Conservation (phyloP, 352 stramenopile species). For the Phytophthora cajani region DNA sequence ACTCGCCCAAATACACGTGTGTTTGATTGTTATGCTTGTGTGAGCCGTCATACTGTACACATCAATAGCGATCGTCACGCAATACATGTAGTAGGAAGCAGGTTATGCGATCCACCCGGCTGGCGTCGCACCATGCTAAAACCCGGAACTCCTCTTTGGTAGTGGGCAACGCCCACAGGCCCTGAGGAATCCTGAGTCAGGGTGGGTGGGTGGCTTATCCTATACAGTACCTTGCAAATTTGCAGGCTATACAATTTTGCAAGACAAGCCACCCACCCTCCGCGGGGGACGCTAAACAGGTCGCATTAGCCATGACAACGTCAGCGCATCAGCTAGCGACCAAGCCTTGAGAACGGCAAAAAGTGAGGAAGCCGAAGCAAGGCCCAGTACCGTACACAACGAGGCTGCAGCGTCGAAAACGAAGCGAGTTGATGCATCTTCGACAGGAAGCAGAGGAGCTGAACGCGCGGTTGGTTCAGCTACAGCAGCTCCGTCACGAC, state of each 20-base stretch:
- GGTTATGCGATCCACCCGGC: background rate
- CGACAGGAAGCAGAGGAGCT: constrained; percentile 11
- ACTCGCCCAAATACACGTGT: background rate
- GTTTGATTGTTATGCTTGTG: background rate
- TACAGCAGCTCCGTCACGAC: constrained; percentile 11
- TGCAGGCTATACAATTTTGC: no score
- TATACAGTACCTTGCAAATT: no score
- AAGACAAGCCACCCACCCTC: no score
- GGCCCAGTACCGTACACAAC: constrained; percentile 17
- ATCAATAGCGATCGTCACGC: constrained; percentile 1
- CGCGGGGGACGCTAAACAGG: background rate
- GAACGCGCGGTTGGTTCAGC: constrained; percentile 2
- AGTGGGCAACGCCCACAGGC: no score
- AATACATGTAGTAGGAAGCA: background rate
- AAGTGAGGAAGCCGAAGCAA: background rate
- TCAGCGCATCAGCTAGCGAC: background rate
- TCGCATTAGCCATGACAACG: background rate
- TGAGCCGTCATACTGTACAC: background rate
- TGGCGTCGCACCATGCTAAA: background rate
- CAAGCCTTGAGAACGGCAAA: background rate
- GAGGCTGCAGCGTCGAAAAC: constrained; percentile 19
- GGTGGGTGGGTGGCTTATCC: no score
- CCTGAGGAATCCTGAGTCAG: no score
- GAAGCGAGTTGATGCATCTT: constrained; percentile 7
- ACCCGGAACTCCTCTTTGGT: background rate